Evolutionary conservation across 768 basidiomycete species (phyloP).

Genomic region (Punctularia strigosozonata): DNA sequence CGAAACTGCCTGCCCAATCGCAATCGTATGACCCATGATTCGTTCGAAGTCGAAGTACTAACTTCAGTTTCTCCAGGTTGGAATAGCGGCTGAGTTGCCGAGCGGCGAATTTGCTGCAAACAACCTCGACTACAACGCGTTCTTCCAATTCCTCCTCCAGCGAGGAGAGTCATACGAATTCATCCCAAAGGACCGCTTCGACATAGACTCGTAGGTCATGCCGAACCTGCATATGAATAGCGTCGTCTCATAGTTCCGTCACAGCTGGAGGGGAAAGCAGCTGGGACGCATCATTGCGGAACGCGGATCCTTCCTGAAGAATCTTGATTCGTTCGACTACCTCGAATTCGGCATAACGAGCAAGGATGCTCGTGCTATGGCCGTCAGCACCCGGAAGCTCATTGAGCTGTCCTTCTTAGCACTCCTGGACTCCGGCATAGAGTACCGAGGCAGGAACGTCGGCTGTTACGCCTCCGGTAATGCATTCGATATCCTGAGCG

Average conservation of each 20-base stretch:
- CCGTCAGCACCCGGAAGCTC: slow-evolving; percentile 22
- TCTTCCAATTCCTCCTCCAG: slow-evolving; percentile 7
- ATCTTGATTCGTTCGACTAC: slow-evolving; percentile 23
- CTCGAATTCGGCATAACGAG: slow-evolving; percentile 28
- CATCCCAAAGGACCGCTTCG: slow-evolving; percentile 8
- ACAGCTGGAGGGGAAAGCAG: slow-evolving; percentile 9
- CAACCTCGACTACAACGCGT: slow-evolving; percentile 8
- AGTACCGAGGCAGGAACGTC: slow-evolving; percentile 29
- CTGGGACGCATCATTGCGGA: slow-evolving; percentile 17
- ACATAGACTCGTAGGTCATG: slow-evolving; percentile 2
- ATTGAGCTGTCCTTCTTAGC: slow-evolving; percentile 27
- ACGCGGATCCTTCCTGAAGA: slow-evolving; percentile 27
- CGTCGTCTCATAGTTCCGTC: background rate
- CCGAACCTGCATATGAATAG: background rate
- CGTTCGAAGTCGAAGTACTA: background rate
- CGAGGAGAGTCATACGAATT: slow-evolving; percentile 7
- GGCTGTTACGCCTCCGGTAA: slow-evolving; percentile 29
- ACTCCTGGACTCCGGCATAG: slow-evolving; percentile 35
- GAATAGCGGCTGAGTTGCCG: slow-evolving; percentile 7
- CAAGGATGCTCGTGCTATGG: slow-evolving; percentile 25
- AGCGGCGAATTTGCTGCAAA: background rate
- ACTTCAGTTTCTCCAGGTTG: slow-evolving; percentile 2
- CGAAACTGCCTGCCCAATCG: background rate
- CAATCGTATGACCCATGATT: background rate
- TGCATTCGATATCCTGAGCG: slow-evolving; percentile 12